Base-by-base conservation (phyloP, 805 yeast genomes). In the Candida tallmaniae region DNA sequence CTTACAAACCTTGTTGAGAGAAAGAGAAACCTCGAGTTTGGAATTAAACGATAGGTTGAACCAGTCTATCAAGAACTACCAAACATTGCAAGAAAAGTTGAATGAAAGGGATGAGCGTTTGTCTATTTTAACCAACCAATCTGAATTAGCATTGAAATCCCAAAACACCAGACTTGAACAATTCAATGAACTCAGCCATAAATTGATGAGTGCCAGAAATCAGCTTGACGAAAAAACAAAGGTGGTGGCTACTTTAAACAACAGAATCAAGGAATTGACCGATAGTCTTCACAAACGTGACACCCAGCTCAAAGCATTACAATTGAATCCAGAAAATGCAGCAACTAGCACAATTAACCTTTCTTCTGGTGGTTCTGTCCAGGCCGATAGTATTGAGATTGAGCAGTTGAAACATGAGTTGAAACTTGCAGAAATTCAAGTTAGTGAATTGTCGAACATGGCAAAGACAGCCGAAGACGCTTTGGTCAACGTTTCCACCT, bases 381-480 rank as follows among this genome's bases (percentile, higher is more conserved):
- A 36, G 13, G 14, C 22, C 14, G 38, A 34, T 26, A 32, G 17
- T 21, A 31, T 35, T 17, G 45, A 39, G 14, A 18, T 43, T 4
- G 42, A 43, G 16, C 47, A 41, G 32, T 35, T 38, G 16, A 37
- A 29, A 25, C 39, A 37, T 29, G 85, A 80, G 36, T 65, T 82
- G 36, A 72, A 68, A 15, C 60, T 73, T 11, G 75, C 85, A 1
- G 73, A 74, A 43, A 62, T 71, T n/a, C 77, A 72, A 46, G 69
- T 74, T 7, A 67, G 67, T n/a, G 79, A 81, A 44, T 74, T 80
- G 51, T 74, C 78, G 37, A 63, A 62, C n/a, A 68, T 85, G 26
- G 78, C 88, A 0, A 58, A 59, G 33, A 76, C 83, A 10, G 76
- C 86, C 3, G 94, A 85, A 49, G 74, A 73, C 34, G 77, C 88